Conservation (phyloP, 345 rosid species). For the Brassica cretica region DNA sequence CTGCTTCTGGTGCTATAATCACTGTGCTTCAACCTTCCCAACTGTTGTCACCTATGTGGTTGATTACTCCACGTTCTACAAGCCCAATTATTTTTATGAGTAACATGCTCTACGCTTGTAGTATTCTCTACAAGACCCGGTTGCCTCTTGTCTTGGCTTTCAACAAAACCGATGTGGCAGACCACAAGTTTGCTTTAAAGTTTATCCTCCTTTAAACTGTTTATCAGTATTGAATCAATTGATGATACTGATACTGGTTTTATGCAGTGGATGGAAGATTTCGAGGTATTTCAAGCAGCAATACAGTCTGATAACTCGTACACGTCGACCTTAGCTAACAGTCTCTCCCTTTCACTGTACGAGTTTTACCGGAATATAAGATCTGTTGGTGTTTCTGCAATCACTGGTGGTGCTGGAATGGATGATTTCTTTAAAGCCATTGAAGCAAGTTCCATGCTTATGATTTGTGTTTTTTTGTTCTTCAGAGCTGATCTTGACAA, state of each 20-base stretch:
- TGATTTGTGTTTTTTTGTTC: not conserved
- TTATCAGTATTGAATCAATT: not conserved
- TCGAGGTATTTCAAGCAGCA: slow-evolving; percentile 76
- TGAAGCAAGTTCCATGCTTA: slow-evolving; percentile 40
- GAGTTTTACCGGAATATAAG: slow-evolving; percentile 69
- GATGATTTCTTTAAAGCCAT: slow-evolving; percentile 69
- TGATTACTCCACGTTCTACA: slow-evolving; percentile 76
- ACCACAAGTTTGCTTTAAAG: slow-evolving; percentile 82
- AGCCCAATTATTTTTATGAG: slow-evolving; percentile 85
- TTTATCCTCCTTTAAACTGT: slow-evolving; percentile 23
- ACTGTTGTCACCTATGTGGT: slow-evolving; percentile 72
- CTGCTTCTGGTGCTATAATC: slow-evolving; percentile 90
- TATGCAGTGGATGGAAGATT: slow-evolving; percentile 84
- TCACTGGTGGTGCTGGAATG: slow-evolving; percentile 82
- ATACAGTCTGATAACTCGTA: slow-evolving; percentile 58
- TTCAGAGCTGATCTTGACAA: slow-evolving; percentile 76
- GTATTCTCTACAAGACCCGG: slow-evolving; percentile 80
- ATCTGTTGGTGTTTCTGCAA: slow-evolving; percentile 81
- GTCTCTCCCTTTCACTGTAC: slow-evolving; percentile 64
- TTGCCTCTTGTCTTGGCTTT: slow-evolving; percentile 77
- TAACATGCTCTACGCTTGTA: slow-evolving; percentile 83
- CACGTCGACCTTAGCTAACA: slow-evolving; percentile 63
- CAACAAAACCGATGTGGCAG: slow-evolving; percentile 82
- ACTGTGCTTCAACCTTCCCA: slow-evolving; percentile 88
- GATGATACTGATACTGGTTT: not conserved